Base-by-base conservation (phyloP, 2,329 filamentous ascomycete species). In the Ophidiomyces ophidiicola region DNA sequence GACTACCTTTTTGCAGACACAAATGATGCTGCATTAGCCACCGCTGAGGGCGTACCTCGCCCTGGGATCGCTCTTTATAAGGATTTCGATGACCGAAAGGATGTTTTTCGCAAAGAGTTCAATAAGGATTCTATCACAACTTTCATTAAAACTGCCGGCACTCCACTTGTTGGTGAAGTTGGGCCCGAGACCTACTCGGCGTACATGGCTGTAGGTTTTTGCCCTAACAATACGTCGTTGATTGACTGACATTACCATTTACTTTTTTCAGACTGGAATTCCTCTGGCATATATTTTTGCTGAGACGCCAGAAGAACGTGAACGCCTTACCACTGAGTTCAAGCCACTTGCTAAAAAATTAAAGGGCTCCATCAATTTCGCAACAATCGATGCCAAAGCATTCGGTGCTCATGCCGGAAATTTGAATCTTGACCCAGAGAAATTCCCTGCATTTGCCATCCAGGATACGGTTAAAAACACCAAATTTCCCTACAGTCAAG, bases 271-370 rank as follows among this genome's bases (percentile, higher is more conserved):
- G 72, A 76, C 88, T 52, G 86, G 84, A 50, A 73, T 96, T 51
- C 90, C 90, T 45, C 79, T 98, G 47, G 90, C 86, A 49, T 98
- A 96, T 70, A 93, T 98, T 68, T 96, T 98, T 66, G 80, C 88
- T 48, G 87, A 94, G 70, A 87, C 82, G 32, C 61, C 74, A 19
- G 88, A 96, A 68, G 86, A 94, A 74, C 87, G 90, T 54, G 75
- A 80, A 57, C 69, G 77, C 56, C 77, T 94, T 50, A 70, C 80
- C 51, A 75, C 80, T 49, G 69, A 76, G 47, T 72, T 98, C 56
- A 93, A 86, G 73, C 72, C 83, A 50, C 64, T 98, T 50, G 90
- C 90, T 45, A 75, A 92, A 70, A 82, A 88, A 70, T 78, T 86
- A 73, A 88, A 87, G 69, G 88, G 90, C 66, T 78, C 77, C 62